Conservation (phyloP, 441 rosid species). For the Hypseocharis bilobata region DNA sequence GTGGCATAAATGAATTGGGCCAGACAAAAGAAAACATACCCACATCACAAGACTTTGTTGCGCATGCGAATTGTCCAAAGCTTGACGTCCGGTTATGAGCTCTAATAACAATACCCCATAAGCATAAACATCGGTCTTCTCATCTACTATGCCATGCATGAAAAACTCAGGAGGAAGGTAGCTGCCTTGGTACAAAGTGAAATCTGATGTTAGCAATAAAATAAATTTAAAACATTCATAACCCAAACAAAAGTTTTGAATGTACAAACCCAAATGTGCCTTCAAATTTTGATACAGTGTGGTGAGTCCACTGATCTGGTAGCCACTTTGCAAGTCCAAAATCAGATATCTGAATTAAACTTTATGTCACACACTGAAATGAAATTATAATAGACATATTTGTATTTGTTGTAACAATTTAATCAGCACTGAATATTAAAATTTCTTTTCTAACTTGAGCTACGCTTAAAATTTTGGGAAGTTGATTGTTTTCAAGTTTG, state of each 20-base stretch:
- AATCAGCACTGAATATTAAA: too few species aligned
- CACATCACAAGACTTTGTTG: slow-evolving; percentile 87
- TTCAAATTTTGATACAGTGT: slow-evolving; percentile 63
- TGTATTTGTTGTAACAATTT: too few species aligned
- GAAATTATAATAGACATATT: too few species aligned
- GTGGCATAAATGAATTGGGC: not conserved
- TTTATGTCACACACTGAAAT: too few species aligned
- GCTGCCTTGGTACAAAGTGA: slow-evolving; percentile 25
- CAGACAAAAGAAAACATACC: slow-evolving; percentile 37
- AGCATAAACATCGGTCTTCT: slow-evolving; percentile 84
- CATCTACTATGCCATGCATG: slow-evolving; percentile 86
- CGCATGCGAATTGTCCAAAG: slow-evolving; percentile 61
- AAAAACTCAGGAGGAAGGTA: slow-evolving; percentile 90
- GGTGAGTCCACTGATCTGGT: slow-evolving; percentile 89
- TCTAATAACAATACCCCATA: slow-evolving; percentile 70
- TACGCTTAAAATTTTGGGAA: too few species aligned
- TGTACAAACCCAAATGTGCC: slow-evolving; percentile 81
- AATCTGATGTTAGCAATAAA: not conserved
- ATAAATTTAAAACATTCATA: slow-evolving; percentile 1
- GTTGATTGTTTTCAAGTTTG: slow-evolving; percentile 3
- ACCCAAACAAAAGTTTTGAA: slow-evolving; percentile 1
- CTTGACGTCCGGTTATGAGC: slow-evolving; percentile 77
- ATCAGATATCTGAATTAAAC: slow-evolving; percentile 69
- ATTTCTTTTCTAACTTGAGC: too few species aligned
- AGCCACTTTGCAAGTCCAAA: slow-evolving; percentile 89